Evolutionary conservation across 2,329 filamentous ascomycete genomes (phyloP).

Genomic region (Westerdykella aurantiaca): DNA sequence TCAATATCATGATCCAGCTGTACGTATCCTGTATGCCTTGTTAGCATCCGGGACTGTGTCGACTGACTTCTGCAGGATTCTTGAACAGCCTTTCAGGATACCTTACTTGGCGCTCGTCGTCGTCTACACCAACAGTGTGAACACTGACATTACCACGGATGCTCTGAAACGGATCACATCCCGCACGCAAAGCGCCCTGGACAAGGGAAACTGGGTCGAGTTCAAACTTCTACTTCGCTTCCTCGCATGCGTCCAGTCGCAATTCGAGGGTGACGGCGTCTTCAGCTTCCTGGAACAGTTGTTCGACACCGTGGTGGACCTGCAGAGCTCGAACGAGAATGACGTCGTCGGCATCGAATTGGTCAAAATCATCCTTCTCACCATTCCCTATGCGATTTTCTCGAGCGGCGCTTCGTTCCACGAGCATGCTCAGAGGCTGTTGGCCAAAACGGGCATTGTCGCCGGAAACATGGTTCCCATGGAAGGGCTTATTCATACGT

Average conservation of each 20-base stretch:
- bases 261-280: slow-evolving; percentile 77
- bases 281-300: slow-evolving; percentile 82
- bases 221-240: slow-evolving; percentile 89
- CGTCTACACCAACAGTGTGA: slow-evolving; percentile 70
- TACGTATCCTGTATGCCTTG: slow-evolving; percentile 30
- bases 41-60: slow-evolving; percentile 9
- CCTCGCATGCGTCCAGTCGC: slow-evolving; percentile 74
- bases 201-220: slow-evolving; percentile 74
- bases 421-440: slow-evolving; percentile 66
- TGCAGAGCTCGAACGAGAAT: slow-evolving; percentile 88
- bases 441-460: slow-evolving; percentile 94
- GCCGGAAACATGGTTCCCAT: slow-evolving; percentile 81
- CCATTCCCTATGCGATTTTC: slow-evolving; percentile 76
- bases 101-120: slow-evolving; percentile 85
- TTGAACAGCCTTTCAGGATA: slow-evolving; percentile 97
- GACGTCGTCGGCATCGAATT: slow-evolving; percentile 78
- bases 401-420: slow-evolving; percentile 41
- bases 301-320: slow-evolving; percentile 83
- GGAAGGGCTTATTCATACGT: slow-evolving; percentile 81
- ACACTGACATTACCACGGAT: slow-evolving; percentile 66
- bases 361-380: slow-evolving; percentile 92
- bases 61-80: slow-evolving; percentile 42
- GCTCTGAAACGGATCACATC: slow-evolving; percentile 60
- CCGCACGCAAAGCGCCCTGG: slow-evolving; percentile 61
- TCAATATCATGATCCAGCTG: slow-evolving; percentile 70